Base-by-base conservation (phyloP, 768 basidiomycete species). In the Nidularia sp. region DNA sequence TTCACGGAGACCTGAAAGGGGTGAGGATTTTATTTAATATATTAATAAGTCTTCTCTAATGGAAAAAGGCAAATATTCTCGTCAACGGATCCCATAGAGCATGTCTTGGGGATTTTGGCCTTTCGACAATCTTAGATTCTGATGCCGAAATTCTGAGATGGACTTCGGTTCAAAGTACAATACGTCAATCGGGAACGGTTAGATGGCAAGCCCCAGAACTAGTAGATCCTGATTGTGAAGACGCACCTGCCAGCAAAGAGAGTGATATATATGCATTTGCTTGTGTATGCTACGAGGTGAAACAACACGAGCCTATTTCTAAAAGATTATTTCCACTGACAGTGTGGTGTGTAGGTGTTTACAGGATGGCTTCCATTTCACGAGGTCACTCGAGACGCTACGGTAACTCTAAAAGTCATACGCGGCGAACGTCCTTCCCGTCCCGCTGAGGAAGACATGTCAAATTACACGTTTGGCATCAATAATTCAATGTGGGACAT, bases 391-490 rank as follows among this genome's bases (percentile, higher is more conserved):
- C 56, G 56, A 3, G 63, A 59, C 18, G 45, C 54, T 5, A 55
- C 63, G 15, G 51, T 64, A n/a, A 55, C 62, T 12, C 36, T 51
- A 1, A 55, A 55, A 33, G 55, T 65, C 1, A 50, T 47, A 22
- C 15, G 45, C 8, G 64, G 62, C 57, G 6, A 67, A 66, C 42
- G 58, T 67, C 18, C 55, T 68, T 2, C 53, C 65, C 18, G 49
- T 56, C 35, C n/a, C 48, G 3, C 47, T 36, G 8, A 51, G 53
- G 6, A 50, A 57, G 13, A 64, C n/a, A 7, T 34, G 9, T n/a
- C 36, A 39, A 39, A 7, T 39, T n/a, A n/a, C 36, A 7, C 8
- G 36, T n/a, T n/a, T n/a, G 36, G 36, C 36, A 7, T 39, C 36
- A 39, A 7, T 7, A n/a, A 39, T 39, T 39, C 8, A n/a, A 39